Evolutionary conservation across 1,139 yeast species (phyloP).

Genomic region (Pneumocystis wakefieldiae): DNA sequence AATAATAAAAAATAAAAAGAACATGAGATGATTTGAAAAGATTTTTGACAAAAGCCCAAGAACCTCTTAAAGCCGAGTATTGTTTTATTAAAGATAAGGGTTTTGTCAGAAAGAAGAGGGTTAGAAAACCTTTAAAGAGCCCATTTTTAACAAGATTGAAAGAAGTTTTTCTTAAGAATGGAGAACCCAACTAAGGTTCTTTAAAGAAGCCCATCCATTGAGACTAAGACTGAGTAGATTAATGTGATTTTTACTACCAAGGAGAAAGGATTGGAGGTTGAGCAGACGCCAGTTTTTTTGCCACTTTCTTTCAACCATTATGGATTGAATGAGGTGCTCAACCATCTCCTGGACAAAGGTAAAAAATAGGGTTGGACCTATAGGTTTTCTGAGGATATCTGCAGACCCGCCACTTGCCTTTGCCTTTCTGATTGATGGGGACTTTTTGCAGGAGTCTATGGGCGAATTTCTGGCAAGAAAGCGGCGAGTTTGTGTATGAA

Average conservation of each 20-base stretch:
- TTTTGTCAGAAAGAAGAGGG: no score
- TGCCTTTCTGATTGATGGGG: constrained; percentile 58
- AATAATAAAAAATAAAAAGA: no score
- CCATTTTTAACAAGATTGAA: not conserved
- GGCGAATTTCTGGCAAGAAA: constrained; percentile 61
- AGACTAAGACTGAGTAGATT: not conserved
- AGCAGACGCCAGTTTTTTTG: constrained; percentile 62
- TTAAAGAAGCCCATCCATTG: not conserved
- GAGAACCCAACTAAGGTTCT: not conserved
- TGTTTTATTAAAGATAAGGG: no score
- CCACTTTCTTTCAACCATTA: constrained; percentile 76
- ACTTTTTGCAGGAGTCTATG: constrained; percentile 60
- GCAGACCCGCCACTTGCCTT: constrained; percentile 60
- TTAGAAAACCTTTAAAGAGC: no score
- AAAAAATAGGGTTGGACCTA: not conserved
- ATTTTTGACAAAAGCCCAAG: no score
- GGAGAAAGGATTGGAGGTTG: constrained; percentile 62
- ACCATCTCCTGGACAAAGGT: constrained; percentile 47
- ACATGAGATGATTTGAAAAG: no score
- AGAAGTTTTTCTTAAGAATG: not conserved
- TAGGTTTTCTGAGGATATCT: not conserved
- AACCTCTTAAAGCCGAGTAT: no score
- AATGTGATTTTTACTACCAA: constrained; percentile 40
- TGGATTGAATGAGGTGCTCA: constrained; percentile 88
- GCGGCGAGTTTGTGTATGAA: constrained; percentile 45